These are phyloP conservation scores for Ophiostoma sp. DNA, from an alignment of 2,329 filamentous ascomycete species.

Conservation along the genomic window DNA sequence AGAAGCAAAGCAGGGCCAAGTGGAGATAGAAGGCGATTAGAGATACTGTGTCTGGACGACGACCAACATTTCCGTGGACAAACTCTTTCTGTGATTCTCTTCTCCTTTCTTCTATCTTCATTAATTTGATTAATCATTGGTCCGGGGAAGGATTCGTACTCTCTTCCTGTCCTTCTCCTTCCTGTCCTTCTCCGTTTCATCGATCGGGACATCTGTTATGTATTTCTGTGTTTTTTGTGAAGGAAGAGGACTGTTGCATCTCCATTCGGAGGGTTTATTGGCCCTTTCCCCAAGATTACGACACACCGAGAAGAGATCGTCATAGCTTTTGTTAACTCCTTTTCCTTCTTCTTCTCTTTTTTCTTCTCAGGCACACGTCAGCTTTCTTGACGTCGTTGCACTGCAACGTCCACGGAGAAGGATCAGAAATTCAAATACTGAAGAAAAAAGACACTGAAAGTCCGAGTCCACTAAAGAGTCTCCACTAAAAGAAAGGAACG, in stretches of 20 bases:
- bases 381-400: not conserved
- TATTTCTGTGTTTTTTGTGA: not conserved
- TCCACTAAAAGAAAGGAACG: not conserved
- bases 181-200: not conserved
- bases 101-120: not conserved
- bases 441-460: not conserved
- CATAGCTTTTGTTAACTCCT: not conserved
- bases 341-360: not conserved
- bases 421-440: not conserved
- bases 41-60: not conserved
- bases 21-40: not conserved
- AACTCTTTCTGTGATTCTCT: not conserved
- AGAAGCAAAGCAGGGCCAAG: not conserved
- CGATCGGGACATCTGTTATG: not conserved
- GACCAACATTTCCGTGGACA: not conserved
- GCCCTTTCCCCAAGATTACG: not conserved
- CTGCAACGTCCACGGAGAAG: not conserved
- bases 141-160: not conserved
- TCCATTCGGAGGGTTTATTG: constrained; percentile 8
- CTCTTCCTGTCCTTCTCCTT: not conserved
- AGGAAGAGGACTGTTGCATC: not conserved
- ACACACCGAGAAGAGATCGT: not conserved
- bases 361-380: not conserved
- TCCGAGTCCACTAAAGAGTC: not conserved
- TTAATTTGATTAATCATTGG: not conserved